Conservation (phyloP, 768 basidiomycete genomes). For the Tulasnella calospora region DNA sequence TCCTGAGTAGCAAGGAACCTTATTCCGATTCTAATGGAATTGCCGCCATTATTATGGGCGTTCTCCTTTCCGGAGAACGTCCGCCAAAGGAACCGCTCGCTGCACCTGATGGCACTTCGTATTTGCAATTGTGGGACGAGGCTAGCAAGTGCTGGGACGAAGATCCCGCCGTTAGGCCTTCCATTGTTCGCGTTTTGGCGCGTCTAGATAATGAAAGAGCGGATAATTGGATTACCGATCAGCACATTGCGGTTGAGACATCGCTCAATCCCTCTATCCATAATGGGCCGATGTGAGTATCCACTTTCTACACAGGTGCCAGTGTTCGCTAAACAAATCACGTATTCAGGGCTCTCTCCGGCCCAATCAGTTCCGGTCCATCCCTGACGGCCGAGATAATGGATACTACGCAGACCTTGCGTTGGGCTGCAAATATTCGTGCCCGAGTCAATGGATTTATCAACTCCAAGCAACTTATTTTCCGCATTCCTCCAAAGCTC, state of each 20-base stretch:
- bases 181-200: neutral
- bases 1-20: neutral
- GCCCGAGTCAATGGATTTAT: neutral
- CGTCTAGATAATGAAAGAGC: neutral
- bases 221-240: neutral
- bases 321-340: neutral
- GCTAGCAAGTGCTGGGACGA: slow-evolving; percentile 1
- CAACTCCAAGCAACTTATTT: neutral
- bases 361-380: neutral
- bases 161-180: neutral
- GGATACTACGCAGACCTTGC: neutral
- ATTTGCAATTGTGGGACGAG: neutral
- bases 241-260: neutral
- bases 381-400: neutral
- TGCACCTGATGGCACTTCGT: neutral
- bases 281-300: neutral
- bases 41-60: neutral
- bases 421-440: neutral
- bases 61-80: neutral
- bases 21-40: neutral
- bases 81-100: neutral
- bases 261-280: neutral
- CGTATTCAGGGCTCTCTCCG: neutral
- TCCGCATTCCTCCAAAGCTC: neutral
- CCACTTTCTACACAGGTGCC: neutral